Evolutionary conservation across 352 stramenopile species (phyloP), one percentile per base, ranked within the genome.

Genomic region (Saprolegnia diclina): DNA sequence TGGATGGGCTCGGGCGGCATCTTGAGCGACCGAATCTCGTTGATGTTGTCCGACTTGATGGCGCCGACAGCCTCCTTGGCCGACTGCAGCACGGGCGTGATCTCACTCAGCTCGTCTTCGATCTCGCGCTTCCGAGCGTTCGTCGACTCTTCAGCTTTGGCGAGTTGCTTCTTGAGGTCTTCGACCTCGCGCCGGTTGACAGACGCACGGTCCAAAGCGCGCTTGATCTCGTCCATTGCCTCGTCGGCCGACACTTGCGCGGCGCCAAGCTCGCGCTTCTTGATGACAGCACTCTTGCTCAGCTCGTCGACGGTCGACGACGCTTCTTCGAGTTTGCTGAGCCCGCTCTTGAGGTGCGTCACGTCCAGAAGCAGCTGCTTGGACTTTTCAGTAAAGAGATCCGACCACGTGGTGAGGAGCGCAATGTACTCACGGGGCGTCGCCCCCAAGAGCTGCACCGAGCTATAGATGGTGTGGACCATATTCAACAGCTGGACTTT

Each of bases 11-110:
- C 90, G 0, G 95, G 95, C 0, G 95, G 95, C 80, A 97, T 98
- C 67, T 98, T 98, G 13, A 98, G 79, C 18, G 87, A 97, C 7
- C 94, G 83, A 53, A 98, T 97, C 72, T 98, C 92, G 75, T 98
- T 98, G 59, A 98, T 77, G 70, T 98, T 95, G 72, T 98, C 92
- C 44, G 86, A 95, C 74, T 98, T 97, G 75, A 98, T 98, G 67
- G 96, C 91, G 0, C 90, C 90, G 19, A 97, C 91, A 5, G 91
- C 91, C 56, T 96, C 85, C 72, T 96, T 96, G 7, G 91, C 91
- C 14, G 85, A 88, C 67, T 97, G 91, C 0, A 98, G 76, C 45
- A 98, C 92, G 1, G 93, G 93, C 19, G 79, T 94, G 71, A 98
- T 97, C 53, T 96, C 87, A 7, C 75, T 80, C 13, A 98, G 71